phyloP scores from a whole-genome alignment of 768 basidiomycete genomes.

The Gloeopeniophorella convolvens region DNA sequence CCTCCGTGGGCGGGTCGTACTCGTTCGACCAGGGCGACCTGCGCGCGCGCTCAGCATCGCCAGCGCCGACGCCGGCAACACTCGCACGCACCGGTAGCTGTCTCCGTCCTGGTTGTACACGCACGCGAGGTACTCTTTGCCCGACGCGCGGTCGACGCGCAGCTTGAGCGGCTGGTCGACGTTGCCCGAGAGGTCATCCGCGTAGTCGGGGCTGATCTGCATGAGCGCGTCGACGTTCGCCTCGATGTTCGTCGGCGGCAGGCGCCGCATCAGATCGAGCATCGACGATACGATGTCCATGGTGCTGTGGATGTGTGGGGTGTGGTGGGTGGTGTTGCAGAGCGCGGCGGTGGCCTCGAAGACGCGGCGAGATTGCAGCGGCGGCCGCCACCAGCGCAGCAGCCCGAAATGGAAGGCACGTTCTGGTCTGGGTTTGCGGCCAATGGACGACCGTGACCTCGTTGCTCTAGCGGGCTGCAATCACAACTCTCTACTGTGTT shows the following conservation, averaged over 20 bases:
- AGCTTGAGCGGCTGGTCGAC: slow-evolving; percentile 92
- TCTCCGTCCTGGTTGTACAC: slow-evolving; percentile 93
- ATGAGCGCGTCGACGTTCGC: slow-evolving; percentile 82
- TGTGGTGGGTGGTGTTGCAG: too few species aligned
- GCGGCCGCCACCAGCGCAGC: too few species aligned
- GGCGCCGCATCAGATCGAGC: slow-evolving; percentile 91
- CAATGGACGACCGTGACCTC: too few species aligned
- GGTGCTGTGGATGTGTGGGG: slow-evolving; percentile 48
- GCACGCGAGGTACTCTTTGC: slow-evolving; percentile 87
- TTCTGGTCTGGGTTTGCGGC: too few species aligned
- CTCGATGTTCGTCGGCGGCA: slow-evolving; percentile 87
- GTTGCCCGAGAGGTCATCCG: slow-evolving; percentile 89
- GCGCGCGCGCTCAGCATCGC: neutral
- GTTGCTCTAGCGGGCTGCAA: too few species aligned
- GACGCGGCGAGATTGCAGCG: neutral
- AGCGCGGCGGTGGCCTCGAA: too few species aligned
- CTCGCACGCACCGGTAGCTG: slow-evolving; percentile 62
- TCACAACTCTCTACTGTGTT: too few species aligned
- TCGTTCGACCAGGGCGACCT: slow-evolving; percentile 99
- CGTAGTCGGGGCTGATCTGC: slow-evolving; percentile 82
- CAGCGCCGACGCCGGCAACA: neutral
- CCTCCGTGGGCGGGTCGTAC: slow-evolving; percentile 85
- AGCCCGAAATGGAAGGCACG: neutral
- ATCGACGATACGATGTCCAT: slow-evolving; percentile 82
- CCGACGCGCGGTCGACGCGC: slow-evolving; percentile 69